Base-by-base conservation (phyloP, 345 rosid genomes). In the Bretschneidera sinensis region DNA sequence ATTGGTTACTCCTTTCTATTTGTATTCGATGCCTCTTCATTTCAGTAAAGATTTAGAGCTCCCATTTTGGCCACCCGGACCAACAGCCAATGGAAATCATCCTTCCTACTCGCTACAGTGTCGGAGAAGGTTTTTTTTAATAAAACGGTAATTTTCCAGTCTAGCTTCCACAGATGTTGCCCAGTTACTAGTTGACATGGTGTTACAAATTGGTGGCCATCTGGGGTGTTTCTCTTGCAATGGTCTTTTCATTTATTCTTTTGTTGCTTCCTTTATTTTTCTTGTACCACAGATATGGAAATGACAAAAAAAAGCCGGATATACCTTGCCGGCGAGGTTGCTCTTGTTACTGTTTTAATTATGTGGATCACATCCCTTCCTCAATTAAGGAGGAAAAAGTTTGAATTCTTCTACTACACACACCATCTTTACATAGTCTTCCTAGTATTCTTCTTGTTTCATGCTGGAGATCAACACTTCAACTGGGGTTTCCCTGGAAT, bases 351-450 rank as follows among this genome's bases (percentile, higher is more conserved):
- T 24, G 91, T 89, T n/a, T 54, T 91, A n/a, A 60, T 84, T 6
- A 91, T 88, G 66, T 83, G 86, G 88, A 74, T 84, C 71, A 81
- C 96, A 48, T 88, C 98, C 68, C 87, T 91, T 73, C 96, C 98
- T 51, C 88, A 80, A 59, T 76, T 91, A 65, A 81, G 96, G 54
- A 83, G 94, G 74, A 84, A 59, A 43, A 79, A 58, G 61, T 91
- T 91, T 59, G 94, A 91, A 63, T 51, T 86, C 24, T 88, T 88
- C 72, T 91, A 88, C 64, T 86, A 76, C 71, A 80, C 85, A 0
- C 97, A 91, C 71, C 96, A 91, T 71, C 72, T 88, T 25, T 88
- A 88, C 79, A 61, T 76, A 21, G 23, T 83, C 45, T 91, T 91
- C 77, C 69, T 91, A 48, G 64, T 83, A 35, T 73, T 83, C 65